Percentiles rank a stretch among this genome's conserved stretches.
These are phyloP conservation scores for Fusarium haematococcum DNA, from an alignment of 2,329 filamentous ascomycete genomes.

Conservation along the genomic window DNA sequence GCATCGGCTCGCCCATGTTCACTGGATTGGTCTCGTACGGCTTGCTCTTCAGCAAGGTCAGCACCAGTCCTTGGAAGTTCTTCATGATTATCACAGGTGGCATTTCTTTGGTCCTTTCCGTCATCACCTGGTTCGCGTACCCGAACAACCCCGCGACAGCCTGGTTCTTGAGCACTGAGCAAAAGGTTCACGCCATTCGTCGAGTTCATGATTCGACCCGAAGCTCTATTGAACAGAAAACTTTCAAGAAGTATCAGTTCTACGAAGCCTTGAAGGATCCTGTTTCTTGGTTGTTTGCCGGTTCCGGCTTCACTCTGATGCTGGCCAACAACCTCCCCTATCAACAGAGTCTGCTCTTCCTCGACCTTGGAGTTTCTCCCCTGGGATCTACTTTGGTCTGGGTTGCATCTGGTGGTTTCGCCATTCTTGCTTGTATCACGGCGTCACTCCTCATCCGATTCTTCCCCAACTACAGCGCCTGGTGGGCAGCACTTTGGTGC, in stretches of 20 bases:
- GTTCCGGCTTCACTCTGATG: constrained; percentile 50
- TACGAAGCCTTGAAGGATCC: constrained; percentile 46
- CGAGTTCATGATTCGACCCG: constrained; percentile 46
- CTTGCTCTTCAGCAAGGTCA: constrained; percentile 20
- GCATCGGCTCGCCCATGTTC: constrained; percentile 31
- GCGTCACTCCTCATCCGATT: constrained; percentile 30
- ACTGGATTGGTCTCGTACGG: constrained; percentile 29
- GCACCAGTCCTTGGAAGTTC: constrained; percentile 29
- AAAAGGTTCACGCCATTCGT: constrained; percentile 46
- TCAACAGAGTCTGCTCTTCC: constrained; percentile 44
- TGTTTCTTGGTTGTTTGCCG: constrained; percentile 47
- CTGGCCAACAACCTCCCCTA: constrained; percentile 54
- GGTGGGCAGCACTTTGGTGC: constrained; percentile 37
- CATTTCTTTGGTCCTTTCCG: constrained; percentile 21
- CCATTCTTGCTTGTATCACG: constrained; percentile 24
- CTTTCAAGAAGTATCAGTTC: constrained; percentile 48
- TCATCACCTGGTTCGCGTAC: constrained; percentile 24
- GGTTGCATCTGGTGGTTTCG: constrained; percentile 28
- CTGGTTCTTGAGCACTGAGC: constrained; percentile 41
- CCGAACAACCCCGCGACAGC: constrained; percentile 27
- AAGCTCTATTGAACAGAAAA: constrained; percentile 51
- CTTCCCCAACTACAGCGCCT: constrained; percentile 33
- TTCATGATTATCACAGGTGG: constrained; percentile 33
- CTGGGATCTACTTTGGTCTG: constrained; percentile 28
- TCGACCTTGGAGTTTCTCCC: constrained; percentile 25